Conservation (phyloP, 2,329 filamentous ascomycete genomes). For the Didymella segeticola region DNA sequence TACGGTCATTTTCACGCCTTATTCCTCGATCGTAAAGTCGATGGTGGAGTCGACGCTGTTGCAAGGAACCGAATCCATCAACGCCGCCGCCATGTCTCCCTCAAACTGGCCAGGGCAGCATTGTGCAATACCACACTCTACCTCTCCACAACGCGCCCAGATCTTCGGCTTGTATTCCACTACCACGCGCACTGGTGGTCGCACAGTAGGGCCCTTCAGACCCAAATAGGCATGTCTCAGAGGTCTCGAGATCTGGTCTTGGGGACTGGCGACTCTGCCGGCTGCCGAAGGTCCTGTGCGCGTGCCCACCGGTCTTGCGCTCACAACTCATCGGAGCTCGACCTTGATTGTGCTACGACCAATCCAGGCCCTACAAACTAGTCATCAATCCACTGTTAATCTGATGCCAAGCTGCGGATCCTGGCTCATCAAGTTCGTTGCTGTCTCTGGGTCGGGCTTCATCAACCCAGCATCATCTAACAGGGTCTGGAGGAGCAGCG, state of each 20-base stretch:
- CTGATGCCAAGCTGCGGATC: not conserved
- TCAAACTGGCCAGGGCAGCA: not conserved
- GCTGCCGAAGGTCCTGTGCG: slow-evolving; percentile 9
- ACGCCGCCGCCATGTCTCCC: not conserved
- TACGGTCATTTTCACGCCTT: not conserved
- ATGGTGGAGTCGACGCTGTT: not conserved
- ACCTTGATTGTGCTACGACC: not conserved
- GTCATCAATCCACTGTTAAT: not conserved
- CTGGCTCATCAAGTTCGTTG: not conserved
- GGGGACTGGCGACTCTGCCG: slow-evolving; percentile 11
- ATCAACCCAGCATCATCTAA: not conserved
- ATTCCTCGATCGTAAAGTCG: not conserved
- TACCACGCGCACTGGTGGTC: slow-evolving; percentile 7
- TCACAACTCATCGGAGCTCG: not conserved
- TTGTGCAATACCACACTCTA: slow-evolving; percentile 3
- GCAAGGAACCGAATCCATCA: not conserved
- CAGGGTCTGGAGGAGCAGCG: not conserved
- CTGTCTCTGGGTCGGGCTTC: not conserved
- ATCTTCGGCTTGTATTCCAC: not conserved
- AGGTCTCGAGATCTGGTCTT: slow-evolving; percentile 14
- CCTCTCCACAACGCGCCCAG: slow-evolving; percentile 1
- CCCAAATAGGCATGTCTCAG: slow-evolving; percentile 7
- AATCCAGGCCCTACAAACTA: not conserved
- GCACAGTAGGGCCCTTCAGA: slow-evolving; percentile 4
- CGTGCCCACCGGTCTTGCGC: not conserved